Conservation (phyloP, 2,329 filamentous ascomycete species). For the Zymoseptoria brevis region DNA sequence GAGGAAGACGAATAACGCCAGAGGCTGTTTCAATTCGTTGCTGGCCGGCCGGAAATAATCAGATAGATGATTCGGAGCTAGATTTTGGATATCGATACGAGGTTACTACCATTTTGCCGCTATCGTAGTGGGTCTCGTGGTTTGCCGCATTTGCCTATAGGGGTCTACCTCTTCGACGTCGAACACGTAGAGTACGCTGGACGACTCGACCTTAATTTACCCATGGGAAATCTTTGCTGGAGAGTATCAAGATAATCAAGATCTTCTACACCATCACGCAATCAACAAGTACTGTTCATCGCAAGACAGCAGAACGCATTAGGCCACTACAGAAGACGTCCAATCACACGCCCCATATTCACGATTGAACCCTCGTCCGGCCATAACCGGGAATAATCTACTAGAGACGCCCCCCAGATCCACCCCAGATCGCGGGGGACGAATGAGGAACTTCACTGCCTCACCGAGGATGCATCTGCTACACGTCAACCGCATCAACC, state of each 20-base stretch:
- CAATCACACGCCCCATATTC: background rate
- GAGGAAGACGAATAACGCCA: no score
- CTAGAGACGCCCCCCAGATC: background rate
- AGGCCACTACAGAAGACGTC: background rate
- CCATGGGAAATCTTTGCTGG: background rate
- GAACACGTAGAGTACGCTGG: no score
- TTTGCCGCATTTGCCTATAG: constrained; percentile 2
- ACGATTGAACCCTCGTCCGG: background rate
- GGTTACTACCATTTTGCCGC: background rate
- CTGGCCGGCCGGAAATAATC: background rate
- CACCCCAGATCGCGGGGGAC: background rate
- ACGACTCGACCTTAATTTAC: no score
- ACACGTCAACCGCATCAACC: background rate
- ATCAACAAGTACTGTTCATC: no score
- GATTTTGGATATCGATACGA: background rate
- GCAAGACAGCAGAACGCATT: background rate
- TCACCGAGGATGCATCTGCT: constrained; percentile 8
- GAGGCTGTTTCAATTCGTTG: no score
- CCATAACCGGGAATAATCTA: background rate
- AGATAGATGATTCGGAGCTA: background rate
- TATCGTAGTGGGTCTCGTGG: background rate
- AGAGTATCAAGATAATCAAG: background rate
- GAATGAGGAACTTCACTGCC: background rate
- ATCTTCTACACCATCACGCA: no score
- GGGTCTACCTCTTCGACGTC: no score